phyloP scores from a whole-genome alignment of 148 eudicot genomes.

The Rhododendron simsii region DNA sequence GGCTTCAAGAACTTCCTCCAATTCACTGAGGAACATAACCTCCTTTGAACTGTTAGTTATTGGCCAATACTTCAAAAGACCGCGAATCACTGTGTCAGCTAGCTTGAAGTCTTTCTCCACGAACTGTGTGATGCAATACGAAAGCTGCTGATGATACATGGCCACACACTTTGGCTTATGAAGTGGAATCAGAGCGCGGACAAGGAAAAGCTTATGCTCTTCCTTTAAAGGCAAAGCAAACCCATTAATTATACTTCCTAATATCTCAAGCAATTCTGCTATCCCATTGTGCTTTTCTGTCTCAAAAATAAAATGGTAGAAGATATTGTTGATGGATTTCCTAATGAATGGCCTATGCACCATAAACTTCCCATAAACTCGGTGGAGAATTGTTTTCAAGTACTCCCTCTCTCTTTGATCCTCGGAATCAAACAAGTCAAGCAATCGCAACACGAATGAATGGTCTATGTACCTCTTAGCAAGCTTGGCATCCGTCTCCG shows the following conservation, averaged over 20 bases:
- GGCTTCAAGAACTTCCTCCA: constrained; percentile 55
- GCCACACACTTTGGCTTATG: constrained; percentile 49
- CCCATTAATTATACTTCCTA: constrained; percentile 59
- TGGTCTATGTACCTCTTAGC: constrained; percentile 47
- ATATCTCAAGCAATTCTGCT: constrained; percentile 51
- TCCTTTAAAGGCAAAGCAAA: constrained; percentile 58
- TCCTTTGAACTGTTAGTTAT: constrained; percentile 53
- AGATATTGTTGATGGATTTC: constrained; percentile 46
- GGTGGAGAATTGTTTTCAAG: constrained; percentile 50
- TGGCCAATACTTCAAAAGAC: constrained; percentile 57
- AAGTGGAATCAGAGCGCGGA: constrained; percentile 45
- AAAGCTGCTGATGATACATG: constrained; percentile 49
- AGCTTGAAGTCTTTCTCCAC: constrained; percentile 52
- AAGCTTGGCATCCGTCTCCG: constrained; percentile 43
- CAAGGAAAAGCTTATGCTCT: constrained; percentile 51
- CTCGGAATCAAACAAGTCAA: constrained; percentile 52
- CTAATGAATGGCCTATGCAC: constrained; percentile 52
- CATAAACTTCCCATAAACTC: constrained; percentile 60
- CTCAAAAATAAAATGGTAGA: constrained; percentile 47
- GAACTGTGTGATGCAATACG: constrained; percentile 49
- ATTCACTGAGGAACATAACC: constrained; percentile 50
- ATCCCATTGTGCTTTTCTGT: constrained; percentile 53
- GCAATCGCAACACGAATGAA: constrained; percentile 42
- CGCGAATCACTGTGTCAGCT: constrained; percentile 48
- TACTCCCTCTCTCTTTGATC: constrained; percentile 59